Base-by-base conservation (phyloP, 2,329 filamentous ascomycete genomes). In the Pseudogymnoascus sp. region DNA sequence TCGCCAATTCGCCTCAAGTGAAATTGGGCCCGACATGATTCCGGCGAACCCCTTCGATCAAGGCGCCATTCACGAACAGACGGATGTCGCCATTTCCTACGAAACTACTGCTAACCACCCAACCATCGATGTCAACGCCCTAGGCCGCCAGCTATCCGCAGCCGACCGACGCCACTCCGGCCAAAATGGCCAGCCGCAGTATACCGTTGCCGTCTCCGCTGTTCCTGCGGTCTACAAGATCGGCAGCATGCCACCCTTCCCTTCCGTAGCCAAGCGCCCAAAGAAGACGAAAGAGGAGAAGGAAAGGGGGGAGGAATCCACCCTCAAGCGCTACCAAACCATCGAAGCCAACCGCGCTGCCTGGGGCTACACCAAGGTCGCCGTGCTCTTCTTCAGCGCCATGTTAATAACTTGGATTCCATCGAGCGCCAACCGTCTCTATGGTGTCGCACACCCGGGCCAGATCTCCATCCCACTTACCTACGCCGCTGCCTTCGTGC, bases 371-470 rank as follows among this genome's bases (percentile, higher is more conserved):
- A 84, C 87, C 64, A 89, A 89, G 69, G 89, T 87, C 57, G 83
- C 88, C 0, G 78, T 90, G 28, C 79, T 90, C 7, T 90, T 90
- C 79, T 90, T 90, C 75, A 80, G 85, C 0, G 87, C 87, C 0
- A 81, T 91, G 65, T 79, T 90, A 61, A 82, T 90, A 25, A 90
- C 89, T 5, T 91, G 88, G 88, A 85, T 93, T 64, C 91, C 85
- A 1, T 92, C 89, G 1, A 90, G 87, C 21, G 82, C 88, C 65
- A 95, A 96, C 73, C 83, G 91, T 8, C 83, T 93, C 14, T 92
- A 89, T 75, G 85, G 85, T 3, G 79, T 92, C 14, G 79, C 86
- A 7, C 79, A 88, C 70, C 77, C 80, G 0, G 76, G 81, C 25
- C 65, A 80, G 3, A 76, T 81, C 0, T 81, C 79, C 6, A 81